Evolutionary conservation across 2,329 filamentous ascomycete species (phyloP).

Genomic region (Clonostachys sp.): DNA sequence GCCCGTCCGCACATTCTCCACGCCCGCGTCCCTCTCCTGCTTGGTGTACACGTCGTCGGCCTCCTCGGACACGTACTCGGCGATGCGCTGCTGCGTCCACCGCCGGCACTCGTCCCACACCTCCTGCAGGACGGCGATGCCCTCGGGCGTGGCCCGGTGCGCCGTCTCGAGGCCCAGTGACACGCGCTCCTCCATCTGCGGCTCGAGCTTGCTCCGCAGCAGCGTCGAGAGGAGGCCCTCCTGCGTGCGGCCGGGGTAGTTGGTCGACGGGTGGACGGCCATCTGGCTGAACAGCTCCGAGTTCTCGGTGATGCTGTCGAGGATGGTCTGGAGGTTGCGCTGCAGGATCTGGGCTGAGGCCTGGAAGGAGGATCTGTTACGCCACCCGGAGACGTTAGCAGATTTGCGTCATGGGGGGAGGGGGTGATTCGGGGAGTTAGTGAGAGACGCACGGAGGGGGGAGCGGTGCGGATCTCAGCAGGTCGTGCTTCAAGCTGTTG

Average conservation of each 20-base stretch:
- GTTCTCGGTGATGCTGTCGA: conserved; percentile 61
- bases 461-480: conserved; percentile 59
- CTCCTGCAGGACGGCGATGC: conserved; percentile 37
- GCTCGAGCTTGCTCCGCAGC: conserved; percentile 79
- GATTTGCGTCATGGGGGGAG: background rate
- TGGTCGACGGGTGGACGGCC: conserved; percentile 71
- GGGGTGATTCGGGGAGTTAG: background rate
- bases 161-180: conserved; percentile 53
- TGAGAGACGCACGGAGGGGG: conserved; percentile 54
- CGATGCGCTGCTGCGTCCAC: conserved; percentile 34
- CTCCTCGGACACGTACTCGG: conserved; percentile 34
- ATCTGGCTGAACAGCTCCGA: conserved; percentile 63
- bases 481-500: conserved; percentile 55
- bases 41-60: conserved; percentile 63
- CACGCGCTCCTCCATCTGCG: conserved; percentile 70
- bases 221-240: conserved; percentile 63
- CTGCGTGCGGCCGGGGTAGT: conserved; percentile 67
- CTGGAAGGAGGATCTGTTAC: conserved; percentile 61
- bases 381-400: background rate
- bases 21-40: conserved; percentile 61
- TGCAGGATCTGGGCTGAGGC: conserved; percentile 68
- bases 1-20: conserved; percentile 69
- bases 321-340: conserved; percentile 63
- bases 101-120: conserved; percentile 48
- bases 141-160: conserved; percentile 34